These are phyloP conservation scores for Paecilomyces niveus DNA, from an alignment of 2,329 filamentous ascomycete species.

Conservation along the genomic window DNA sequence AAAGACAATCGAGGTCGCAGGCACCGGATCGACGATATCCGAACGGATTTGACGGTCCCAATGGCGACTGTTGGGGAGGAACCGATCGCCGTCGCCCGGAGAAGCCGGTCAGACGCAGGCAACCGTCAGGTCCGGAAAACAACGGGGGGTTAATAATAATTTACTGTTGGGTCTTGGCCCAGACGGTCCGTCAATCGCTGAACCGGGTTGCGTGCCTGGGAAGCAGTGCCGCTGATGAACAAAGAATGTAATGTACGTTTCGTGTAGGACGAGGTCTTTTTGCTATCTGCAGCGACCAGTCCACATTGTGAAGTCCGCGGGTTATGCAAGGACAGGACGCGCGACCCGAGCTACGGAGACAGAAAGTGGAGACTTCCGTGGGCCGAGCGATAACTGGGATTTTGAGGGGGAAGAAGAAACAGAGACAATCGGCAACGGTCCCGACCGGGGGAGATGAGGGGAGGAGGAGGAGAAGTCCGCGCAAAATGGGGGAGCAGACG, in stretches of 20 bases:
- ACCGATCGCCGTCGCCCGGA: not conserved
- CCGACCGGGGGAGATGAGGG: not conserved
- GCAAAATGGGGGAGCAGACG: slow-evolving; percentile 4
- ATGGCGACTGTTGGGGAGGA: not conserved
- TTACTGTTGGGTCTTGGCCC: not conserved
- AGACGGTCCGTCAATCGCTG: not conserved
- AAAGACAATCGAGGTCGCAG: too few relatives aligned
- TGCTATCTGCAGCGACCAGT: not conserved
- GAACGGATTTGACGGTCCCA: too few relatives aligned
- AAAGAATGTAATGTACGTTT: too few relatives aligned
- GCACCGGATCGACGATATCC: too few relatives aligned
- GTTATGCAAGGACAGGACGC: not conserved
- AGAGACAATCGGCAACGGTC: not conserved
- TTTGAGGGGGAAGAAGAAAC: not conserved
- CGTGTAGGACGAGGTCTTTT: not conserved
- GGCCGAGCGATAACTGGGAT: slow-evolving; percentile 2
- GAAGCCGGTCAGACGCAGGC: not conserved
- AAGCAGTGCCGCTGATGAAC: not conserved
- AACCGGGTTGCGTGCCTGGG: not conserved
- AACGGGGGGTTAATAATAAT: not conserved
- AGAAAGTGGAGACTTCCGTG: slow-evolving; percentile 1
- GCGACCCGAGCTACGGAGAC: not conserved
- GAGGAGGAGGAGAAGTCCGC: not conserved
- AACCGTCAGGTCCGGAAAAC: not conserved
- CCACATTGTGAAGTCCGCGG: not conserved